These are phyloP conservation scores for Saxophila tyrrhenica DNA, from an alignment of 495 filamentous ascomycete species.

Conservation along the genomic window DNA sequence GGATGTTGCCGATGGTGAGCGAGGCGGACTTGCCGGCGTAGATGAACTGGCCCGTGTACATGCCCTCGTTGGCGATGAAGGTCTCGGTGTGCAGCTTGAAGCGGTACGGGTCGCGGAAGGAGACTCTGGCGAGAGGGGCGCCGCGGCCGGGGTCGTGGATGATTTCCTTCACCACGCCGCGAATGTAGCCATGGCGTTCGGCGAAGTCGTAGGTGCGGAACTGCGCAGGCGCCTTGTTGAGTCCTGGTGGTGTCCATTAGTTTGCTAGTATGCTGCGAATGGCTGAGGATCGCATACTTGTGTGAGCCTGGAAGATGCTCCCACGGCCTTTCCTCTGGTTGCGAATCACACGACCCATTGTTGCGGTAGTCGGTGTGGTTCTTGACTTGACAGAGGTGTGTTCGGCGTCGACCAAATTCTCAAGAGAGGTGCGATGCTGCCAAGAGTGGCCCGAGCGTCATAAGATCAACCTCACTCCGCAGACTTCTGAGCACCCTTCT, in stretches of 20 bases:
- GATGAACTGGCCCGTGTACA: constrained; percentile 99
- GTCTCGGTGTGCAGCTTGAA: constrained; percentile 45
- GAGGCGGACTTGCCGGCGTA: constrained; percentile 98
- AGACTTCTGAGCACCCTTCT: too few relatives aligned
- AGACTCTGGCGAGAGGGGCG: constrained; percentile 90
- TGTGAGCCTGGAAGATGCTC: constrained; percentile 92
- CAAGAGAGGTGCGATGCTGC: too few relatives aligned
- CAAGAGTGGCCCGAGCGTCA: too few relatives aligned
- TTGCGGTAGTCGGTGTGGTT: neutral
- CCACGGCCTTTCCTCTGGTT: constrained; percentile 75
- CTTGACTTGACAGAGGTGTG: neutral
- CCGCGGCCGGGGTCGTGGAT: constrained; percentile 98
- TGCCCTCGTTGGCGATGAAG: constrained; percentile 99
- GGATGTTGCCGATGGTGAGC: constrained; percentile 91
- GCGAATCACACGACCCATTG: constrained; percentile 58
- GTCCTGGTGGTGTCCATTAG: constrained; percentile 17
- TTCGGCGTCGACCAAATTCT: too few relatives aligned
- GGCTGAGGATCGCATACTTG: constrained; percentile 40
- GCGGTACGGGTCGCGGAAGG: constrained; percentile 89
- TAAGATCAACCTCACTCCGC: too few relatives aligned
- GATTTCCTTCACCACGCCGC: constrained; percentile 96
- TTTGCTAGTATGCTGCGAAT: neutral
- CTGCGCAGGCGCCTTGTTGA: constrained; percentile 84
- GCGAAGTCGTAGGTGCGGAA: constrained; percentile 92
- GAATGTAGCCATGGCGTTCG: constrained; percentile 92